Evolutionary conservation across 75 land plant species (phyloP), one percentile per base, ranked within the genome.

Genomic region (Pinus albicaulis): DNA sequence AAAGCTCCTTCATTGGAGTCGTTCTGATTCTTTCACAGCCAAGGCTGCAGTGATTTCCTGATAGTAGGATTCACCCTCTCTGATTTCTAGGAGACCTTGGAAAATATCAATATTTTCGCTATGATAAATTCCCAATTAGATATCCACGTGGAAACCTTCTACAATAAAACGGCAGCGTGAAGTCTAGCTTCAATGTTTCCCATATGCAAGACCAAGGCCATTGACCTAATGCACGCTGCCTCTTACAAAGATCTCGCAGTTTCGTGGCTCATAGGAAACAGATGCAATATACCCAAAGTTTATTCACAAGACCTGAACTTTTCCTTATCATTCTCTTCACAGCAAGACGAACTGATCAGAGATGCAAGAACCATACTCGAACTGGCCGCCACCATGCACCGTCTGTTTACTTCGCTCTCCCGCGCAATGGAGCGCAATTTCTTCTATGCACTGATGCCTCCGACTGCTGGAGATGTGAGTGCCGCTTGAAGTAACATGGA

Each of bases 361-460:
- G 80, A 77, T 0, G 76, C 75, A 4, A 87, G 26, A 44, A 82
- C 73, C 10, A 28, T 25, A 16, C 58, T 76, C 0, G 56, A 81
- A 14, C 82, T 84, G 3, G 86, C 56, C 28, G 76, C 20, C 48
- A 74, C 84, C 31, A 87, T 25, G 78, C 73, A 77, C 19, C 78
- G 24, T 22, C 57, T 55, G 63, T 79, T 82, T 16, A 74, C 14
- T 2, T 52, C 82, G 52, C 44, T 74, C 65, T 82, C 84, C 5
- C 41, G 1, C 2, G 81, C 59, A 12, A 84, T 34, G 1, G 86
- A 74, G 34, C 63, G 71, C 48, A 87, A 64, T 55, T 14, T 64
- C 4, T 23, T 73, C n/a, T 84, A 72, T 26, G 76, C 73, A 31
- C 77, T 74, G 13, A 79, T 16, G n/a, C 56, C 73, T 36, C 13